Base-by-base conservation (phyloP, 805 yeast species). In the Metschnikowia anglica region DNA sequence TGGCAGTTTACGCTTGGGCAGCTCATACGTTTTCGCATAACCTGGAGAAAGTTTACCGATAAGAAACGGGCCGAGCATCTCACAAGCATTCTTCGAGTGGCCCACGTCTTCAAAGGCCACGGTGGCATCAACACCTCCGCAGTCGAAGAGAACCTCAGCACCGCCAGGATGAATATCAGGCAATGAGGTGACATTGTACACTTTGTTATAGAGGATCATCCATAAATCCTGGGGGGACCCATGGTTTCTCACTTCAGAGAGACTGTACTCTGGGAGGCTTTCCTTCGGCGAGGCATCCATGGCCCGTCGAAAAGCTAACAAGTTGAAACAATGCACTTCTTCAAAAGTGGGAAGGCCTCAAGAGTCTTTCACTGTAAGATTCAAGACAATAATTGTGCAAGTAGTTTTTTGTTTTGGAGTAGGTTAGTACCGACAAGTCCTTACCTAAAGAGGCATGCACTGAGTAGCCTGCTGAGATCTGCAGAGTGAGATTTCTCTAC, bases 121-220 rank as follows among this genome's bases (percentile, higher is more conserved):
- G 24, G 88, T 77, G 27, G 87, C 85, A 60, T 84, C 89, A 4
- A 64, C 69, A 3, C 93, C 95, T 15, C 93, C 97, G 54, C 87
- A 87, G 48, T 83, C 83, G 47, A 81, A 63, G 33, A 91, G 76
- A 43, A 91, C 87, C 58, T 83, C 80, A 40, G 79, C 77, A 38
- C 81, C 82, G 32, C 83, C 83, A 3, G 98, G 98, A 63, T 91
- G 98, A 36, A 76, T 80, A 13, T 78, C 73, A 41, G 85, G 71
- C 63, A 90, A 89, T 25, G 71, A 68, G 5, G 91, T 76, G 23
- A 85, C 74, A 61, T 88, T 83, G 61, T 82, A 88, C 5, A 91
- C 95, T 53, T 83, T 81, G 44, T 84, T 88, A 54, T 88, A 82
- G 47, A 88, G 74, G 43, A 88, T 76, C 73, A 91, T 80, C 96